Evolutionary conservation across 352 stramenopile species (phyloP), one percentile per base, ranked within the genome.

Genomic region (Pythium vanterpoolii): DNA sequence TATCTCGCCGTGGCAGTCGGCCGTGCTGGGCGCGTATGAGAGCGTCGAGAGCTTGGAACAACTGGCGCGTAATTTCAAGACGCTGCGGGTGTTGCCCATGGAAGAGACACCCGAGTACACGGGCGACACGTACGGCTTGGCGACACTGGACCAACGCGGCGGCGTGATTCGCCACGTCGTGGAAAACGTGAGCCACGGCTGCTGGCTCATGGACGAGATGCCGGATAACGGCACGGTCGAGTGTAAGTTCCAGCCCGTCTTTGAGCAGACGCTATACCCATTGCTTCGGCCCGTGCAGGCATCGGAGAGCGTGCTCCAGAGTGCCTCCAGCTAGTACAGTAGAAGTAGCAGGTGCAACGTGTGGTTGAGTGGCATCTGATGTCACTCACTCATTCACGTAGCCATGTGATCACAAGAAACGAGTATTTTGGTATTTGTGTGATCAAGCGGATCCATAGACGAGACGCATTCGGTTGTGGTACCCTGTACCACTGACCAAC

Each of bases 241-340:
- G 40, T 82, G 74, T 23, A 54, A 66, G 56, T 87, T 77, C 62
- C 56, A 62, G 47, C 30, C 44, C 5, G 59, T 85, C 21, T 85
- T 76, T 30, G 64, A 81, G 46, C 38, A 70, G 28, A 38, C 74
- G 53, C 40, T 85, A 10, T 46, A 49, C 19, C 48, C 50, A 9
- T 13, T 60, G 24, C 11, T 47, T n/a, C 4, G 40, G 5, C 34
- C 34, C 34, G 34, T 40, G 10, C 5, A 40, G 34, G 10, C 34
- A 16, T 5, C 34, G 34, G n/a, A n/a, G n/a, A n/a, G n/a, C n/a
- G n/a, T n/a, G n/a, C n/a, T n/a, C n/a, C n/a, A n/a, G n/a, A n/a
- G n/a, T n/a, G n/a, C n/a, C n/a, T n/a, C n/a, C n/a, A n/a, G n/a
- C n/a, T n/a, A n/a, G n/a, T n/a, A n/a, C n/a, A n/a, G n/a, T n/a